Conservation (phyloP, 257 asterid species). For the Solanum ossicruentum region DNA sequence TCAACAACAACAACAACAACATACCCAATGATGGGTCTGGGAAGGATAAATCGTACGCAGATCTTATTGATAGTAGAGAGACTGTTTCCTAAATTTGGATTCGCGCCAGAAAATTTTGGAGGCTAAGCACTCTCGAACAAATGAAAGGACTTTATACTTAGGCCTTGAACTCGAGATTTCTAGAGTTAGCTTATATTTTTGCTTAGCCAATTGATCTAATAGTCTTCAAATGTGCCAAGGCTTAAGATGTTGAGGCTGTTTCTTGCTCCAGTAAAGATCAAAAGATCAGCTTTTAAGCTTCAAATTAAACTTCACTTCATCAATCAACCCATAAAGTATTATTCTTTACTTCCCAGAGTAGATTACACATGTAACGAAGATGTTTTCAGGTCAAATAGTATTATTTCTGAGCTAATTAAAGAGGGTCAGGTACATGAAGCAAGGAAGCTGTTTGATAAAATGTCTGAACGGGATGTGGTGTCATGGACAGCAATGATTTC, state of each 20-base stretch:
- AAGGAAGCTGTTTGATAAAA: conserved; percentile 40
- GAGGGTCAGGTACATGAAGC: conserved; percentile 33
- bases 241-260: neutral
- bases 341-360: conserved; percentile 17
- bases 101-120: neutral
- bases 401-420: conserved; percentile 27
- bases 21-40: too few relatives aligned
- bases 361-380: conserved; percentile 24
- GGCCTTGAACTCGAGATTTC: neutral
- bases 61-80: too few relatives aligned
- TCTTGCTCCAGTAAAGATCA: neutral
- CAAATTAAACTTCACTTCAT: neutral
- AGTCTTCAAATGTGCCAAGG: neutral
- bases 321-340: neutral
- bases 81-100: neutral
- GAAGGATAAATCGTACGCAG: too few relatives aligned
- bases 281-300: neutral
- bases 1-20: too few relatives aligned
- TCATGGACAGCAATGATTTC: conserved; percentile 65
- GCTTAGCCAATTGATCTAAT: neutral
- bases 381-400: conserved; percentile 27
- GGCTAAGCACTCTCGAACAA: neutral
- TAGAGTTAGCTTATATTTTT: neutral
- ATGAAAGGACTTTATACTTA: neutral
- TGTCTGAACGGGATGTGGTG: conserved; percentile 58